Percentiles rank a stretch among this genome's conserved stretches.
phyloP scores from a whole-genome alignment of 2,329 filamentous ascomycete genomes.

The Fusarium veterinarium region DNA sequence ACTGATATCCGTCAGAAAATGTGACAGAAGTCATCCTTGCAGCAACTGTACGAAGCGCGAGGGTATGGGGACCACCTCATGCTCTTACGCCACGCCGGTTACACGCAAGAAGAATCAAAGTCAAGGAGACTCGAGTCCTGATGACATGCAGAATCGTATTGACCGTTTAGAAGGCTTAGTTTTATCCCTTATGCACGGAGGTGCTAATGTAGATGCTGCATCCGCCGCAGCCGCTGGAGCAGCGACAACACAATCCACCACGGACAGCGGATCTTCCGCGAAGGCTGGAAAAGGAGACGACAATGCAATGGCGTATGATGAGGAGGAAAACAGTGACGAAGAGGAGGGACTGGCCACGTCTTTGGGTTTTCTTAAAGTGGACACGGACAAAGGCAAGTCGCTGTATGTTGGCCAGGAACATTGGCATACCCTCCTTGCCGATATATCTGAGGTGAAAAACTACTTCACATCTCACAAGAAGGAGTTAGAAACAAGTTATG shows the following conservation, averaged over 20 bases:
- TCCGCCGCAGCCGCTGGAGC: slow-evolving; percentile 51
- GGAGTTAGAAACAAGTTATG: slow-evolving; percentile 84
- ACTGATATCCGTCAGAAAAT: slow-evolving; percentile 73
- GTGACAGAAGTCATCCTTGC: slow-evolving; percentile 90
- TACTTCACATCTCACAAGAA: slow-evolving; percentile 90
- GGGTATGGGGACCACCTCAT: slow-evolving; percentile 81
- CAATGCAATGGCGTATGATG: slow-evolving; percentile 56
- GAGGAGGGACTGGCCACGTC: slow-evolving; percentile 77
- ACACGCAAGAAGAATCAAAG: slow-evolving; percentile 79
- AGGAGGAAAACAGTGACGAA: slow-evolving; percentile 74
- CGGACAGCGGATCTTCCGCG: slow-evolving; percentile 59
- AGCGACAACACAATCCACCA: slow-evolving; percentile 51
- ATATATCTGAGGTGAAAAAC: slow-evolving; percentile 92
- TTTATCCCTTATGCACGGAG: slow-evolving; percentile 92
- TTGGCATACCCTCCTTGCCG: slow-evolving; percentile 82
- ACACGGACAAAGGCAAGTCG: slow-evolving; percentile 79
- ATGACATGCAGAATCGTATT: slow-evolving; percentile 99
- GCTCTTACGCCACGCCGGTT: slow-evolving; percentile 81
- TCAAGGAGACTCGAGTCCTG: slow-evolving; percentile 72
- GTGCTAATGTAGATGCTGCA: slow-evolving; percentile 63
- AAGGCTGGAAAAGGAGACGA: slow-evolving; percentile 69
- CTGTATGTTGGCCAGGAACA: slow-evolving; percentile 86
- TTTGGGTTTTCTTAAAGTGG: slow-evolving; percentile 85
- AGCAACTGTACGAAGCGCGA: slow-evolving; percentile 95
- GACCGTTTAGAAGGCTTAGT: slow-evolving; percentile 94